Percentiles rank a stretch among this genome's conserved stretches.
Conservation (phyloP, 257 asterid species). For the Fraxinus anomala region DNA sequence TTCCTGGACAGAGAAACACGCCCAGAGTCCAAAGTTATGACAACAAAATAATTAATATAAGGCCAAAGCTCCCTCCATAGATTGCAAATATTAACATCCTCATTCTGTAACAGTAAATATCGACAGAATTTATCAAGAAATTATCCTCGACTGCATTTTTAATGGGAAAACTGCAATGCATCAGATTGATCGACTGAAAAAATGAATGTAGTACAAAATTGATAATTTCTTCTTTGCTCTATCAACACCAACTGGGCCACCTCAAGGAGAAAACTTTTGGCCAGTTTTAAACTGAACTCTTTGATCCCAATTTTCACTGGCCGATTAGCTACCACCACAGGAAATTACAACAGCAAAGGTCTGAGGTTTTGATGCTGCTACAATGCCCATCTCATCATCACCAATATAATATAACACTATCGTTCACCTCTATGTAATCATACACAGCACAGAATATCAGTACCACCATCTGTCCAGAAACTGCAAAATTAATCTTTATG, state of each 20-base stretch:
- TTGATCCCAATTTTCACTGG: conserved; percentile 1
- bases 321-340: background rate
- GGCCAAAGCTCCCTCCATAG: background rate
- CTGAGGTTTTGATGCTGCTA: background rate
- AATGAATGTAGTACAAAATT: conserved; percentile 2
- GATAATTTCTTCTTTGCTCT: background rate
- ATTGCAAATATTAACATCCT: background rate
- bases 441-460: background rate
- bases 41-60: background rate
- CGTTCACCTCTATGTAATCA: background rate
- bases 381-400: background rate
- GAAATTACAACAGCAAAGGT: background rate
- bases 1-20: background rate
- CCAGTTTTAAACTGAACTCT: background rate
- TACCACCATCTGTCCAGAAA: background rate
- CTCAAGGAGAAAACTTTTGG: background rate
- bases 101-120: background rate
- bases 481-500: background rate
- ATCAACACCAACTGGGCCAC: background rate
- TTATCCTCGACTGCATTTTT: background rate
- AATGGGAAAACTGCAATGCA: background rate
- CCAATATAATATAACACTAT: background rate
- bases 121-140: background rate
- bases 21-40: background rate
- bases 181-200: background rate